Percentiles rank a stretch among this genome's conserved stretches.
Conservation (phyloP, 176 grass and related monocot genomes). For the Zizania latifolia region DNA sequence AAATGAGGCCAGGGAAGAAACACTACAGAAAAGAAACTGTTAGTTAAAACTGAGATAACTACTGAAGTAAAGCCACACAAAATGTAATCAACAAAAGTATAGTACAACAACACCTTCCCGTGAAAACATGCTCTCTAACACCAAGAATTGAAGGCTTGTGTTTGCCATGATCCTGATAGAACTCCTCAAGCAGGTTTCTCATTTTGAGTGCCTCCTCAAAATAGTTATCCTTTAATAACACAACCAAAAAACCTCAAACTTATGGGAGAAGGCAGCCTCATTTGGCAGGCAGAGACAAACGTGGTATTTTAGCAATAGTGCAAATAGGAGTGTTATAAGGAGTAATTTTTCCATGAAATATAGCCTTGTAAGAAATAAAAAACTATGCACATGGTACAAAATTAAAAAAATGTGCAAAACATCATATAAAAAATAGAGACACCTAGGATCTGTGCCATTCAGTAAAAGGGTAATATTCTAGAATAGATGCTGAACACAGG, state of each 20-base stretch:
- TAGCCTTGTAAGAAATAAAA: neutral
- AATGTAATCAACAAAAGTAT: neutral
- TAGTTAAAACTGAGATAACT: constrained; percentile 10
- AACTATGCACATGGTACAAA: neutral
- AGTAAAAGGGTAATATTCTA: neutral
- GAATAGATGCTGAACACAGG: neutral
- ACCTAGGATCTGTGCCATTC: neutral
- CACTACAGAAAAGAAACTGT: constrained; percentile 44
- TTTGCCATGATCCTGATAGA: constrained; percentile 54
- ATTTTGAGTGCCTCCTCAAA: constrained; percentile 97
- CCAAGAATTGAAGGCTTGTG: constrained; percentile 83
- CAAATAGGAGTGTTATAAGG: neutral
- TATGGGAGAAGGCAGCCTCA: neutral
- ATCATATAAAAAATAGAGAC: neutral
- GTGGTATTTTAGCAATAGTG: neutral
- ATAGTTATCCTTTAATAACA: constrained; percentile 74
- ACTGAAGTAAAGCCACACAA: neutral
- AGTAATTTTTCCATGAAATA: neutral
- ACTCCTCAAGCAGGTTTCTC: constrained; percentile 97
- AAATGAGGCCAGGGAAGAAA: constrained; percentile 84
- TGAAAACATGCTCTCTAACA: constrained; percentile 95
- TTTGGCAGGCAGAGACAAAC: neutral
- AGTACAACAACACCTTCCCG: constrained; percentile 60
- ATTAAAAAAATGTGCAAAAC: neutral
- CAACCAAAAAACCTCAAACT: constrained; percentile 16